Percentiles rank a stretch among this genome's conserved stretches.
These are phyloP conservation scores for Tetrapisispora nanseiensis DNA, from an alignment of 805 yeast species.

Conservation along the genomic window DNA sequence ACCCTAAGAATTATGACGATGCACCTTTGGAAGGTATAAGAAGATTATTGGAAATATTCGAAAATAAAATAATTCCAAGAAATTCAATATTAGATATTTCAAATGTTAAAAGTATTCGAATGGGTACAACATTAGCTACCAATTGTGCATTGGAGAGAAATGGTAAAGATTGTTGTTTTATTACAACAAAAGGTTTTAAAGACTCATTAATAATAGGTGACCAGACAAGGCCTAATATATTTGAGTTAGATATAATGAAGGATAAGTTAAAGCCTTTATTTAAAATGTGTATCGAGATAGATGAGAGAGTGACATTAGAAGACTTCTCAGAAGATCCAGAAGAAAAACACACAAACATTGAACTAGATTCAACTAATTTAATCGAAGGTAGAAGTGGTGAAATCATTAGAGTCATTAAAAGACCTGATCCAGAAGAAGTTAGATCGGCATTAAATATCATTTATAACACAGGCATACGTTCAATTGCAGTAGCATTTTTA, in stretches of 20 bases:
- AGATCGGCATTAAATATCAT: constrained; percentile 34
- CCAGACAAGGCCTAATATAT: constrained; percentile 84
- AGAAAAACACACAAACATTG: constrained; percentile 17
- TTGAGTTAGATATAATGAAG: constrained; percentile 67
- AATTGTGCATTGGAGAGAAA: constrained; percentile 88
- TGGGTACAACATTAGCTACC: constrained; percentile 96
- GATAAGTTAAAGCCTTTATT: constrained; percentile 52
- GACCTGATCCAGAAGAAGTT: constrained; percentile 40
- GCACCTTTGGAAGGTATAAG: constrained; percentile 92
- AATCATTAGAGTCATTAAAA: constrained; percentile 44
- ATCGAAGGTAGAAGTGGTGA: constrained; percentile 61
- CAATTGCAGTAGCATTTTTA: constrained; percentile 61
- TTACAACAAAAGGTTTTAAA: constrained; percentile 82
- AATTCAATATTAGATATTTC: constrained; percentile 52
- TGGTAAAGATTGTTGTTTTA: constrained; percentile 78
- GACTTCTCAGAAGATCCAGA: constrained; percentile 69
- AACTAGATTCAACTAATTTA: constrained; percentile 18
- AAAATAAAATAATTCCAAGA: constrained; percentile 46
- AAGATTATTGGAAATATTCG: constrained; percentile 54
- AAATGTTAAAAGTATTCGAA: constrained; percentile 56
- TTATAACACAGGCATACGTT: constrained; percentile 49
- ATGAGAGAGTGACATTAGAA: constrained; percentile 82
- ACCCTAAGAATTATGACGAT: constrained; percentile 77
- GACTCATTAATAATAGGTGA: constrained; percentile 81
- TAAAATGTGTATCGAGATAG: constrained; percentile 69